phyloP scores from a whole-genome alignment of 768 basidiomycete species.

The Mycena belliarum region DNA sequence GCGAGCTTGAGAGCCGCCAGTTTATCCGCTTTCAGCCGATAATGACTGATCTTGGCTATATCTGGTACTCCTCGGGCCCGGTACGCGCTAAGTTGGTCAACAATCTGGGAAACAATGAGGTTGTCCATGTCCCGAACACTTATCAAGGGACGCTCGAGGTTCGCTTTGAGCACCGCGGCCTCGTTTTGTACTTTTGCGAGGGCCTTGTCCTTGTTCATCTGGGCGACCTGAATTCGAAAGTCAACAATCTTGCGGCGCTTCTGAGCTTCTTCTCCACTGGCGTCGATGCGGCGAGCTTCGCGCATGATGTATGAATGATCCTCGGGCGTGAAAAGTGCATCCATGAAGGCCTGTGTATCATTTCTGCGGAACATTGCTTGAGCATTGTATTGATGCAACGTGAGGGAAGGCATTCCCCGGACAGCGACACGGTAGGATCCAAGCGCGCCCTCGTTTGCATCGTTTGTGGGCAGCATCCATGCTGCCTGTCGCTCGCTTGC shows the following conservation, averaged over 20 bases:
- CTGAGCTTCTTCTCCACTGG: background rate
- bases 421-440: slow-evolving; percentile 24
- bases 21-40: background rate
- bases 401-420: slow-evolving; percentile 18
- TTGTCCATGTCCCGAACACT: background rate
- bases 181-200: background rate
- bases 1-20: background rate
- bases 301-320: slow-evolving; percentile 7
- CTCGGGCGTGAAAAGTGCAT: slow-evolving; percentile 12
- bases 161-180: background rate
- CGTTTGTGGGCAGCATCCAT: slow-evolving; percentile 33
- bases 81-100: background rate
- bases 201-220: background rate
- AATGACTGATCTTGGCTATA: background rate
- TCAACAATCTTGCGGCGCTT: background rate
- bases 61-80: slow-evolving; percentile 2
- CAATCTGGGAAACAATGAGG: background rate
- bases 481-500: slow-evolving; percentile 23
- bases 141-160: background rate
- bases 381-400: slow-evolving; percentile 27
- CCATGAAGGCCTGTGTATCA: slow-evolving; percentile 27
- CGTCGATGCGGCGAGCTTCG: background rate
- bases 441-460: slow-evolving; percentile 32
- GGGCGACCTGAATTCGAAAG: background rate
- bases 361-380: slow-evolving; percentile 27